phyloP scores from a whole-genome alignment of 139 green algal species.

The Pedinophyceae sp. region DNA sequence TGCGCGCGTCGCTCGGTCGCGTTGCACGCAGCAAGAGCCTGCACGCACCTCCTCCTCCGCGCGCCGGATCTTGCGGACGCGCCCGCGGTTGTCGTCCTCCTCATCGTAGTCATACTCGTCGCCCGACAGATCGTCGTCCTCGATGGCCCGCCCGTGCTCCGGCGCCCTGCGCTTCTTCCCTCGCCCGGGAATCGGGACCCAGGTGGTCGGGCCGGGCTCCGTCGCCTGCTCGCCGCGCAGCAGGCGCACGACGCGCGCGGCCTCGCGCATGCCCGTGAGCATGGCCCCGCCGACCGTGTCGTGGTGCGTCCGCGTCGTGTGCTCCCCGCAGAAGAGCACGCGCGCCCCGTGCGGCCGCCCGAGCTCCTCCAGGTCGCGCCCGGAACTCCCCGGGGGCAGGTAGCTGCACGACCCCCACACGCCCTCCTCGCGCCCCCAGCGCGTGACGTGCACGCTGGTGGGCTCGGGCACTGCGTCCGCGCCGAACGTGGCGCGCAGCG shows the following conservation, averaged over 20 bases:
- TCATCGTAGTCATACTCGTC: too few species aligned
- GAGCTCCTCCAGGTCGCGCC: constrained; percentile 53
- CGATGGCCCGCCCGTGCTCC: too few species aligned
- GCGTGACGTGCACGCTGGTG: constrained; percentile 10
- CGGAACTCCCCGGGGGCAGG: constrained; percentile 26
- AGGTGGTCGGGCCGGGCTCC: too few species aligned
- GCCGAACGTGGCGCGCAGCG: constrained; percentile 24
- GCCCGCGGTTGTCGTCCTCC: too few species aligned
- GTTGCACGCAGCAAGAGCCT: too few species aligned
- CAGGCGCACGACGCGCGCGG: constrained; percentile 25
- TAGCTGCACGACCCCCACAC: constrained; percentile 53
- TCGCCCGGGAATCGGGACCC: too few species aligned
- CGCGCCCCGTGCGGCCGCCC: constrained; percentile 34
- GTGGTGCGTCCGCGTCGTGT: constrained; percentile 70
- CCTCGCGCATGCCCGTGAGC: constrained; percentile 57
- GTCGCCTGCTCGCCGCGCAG: constrained; percentile 14
- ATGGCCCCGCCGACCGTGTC: constrained; percentile 78
- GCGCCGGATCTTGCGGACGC: too few species aligned
- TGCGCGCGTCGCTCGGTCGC: too few species aligned
- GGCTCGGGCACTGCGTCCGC: constrained; percentile 24
- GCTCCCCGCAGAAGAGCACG: constrained; percentile 75
- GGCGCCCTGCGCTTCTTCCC: too few species aligned
- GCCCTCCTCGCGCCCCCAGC: constrained; percentile 31
- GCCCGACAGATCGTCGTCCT: too few species aligned
- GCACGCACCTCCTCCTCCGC: too few species aligned